These are phyloP conservation scores for Oryza meridionalis DNA, from an alignment of 176 grass and related monocot species.

Conservation along the genomic window DNA sequence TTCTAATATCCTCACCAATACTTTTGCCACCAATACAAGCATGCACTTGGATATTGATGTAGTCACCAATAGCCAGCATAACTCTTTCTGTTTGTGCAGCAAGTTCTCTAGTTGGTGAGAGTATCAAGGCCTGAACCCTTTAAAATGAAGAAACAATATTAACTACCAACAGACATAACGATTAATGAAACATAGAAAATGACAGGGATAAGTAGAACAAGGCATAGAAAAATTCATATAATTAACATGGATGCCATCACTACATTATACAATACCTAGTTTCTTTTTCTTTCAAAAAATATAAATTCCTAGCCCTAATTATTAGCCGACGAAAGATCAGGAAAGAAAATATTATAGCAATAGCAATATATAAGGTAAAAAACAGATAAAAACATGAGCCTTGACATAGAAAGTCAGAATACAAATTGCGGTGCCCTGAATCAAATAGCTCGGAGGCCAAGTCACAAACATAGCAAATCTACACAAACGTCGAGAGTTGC, in stretches of 20 bases:
- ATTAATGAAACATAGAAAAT: not conserved
- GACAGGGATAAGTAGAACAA: not conserved
- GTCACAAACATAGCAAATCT: not conserved
- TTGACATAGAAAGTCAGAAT: not conserved
- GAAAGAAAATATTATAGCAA: not conserved
- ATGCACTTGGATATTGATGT: conserved; percentile 77
- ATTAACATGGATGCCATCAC: not conserved
- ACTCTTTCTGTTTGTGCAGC: conserved; percentile 85
- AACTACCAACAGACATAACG: not conserved
- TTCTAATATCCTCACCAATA: conserved; percentile 85
- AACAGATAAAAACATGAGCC: not conserved
- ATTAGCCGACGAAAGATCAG: not conserved
- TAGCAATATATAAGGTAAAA: not conserved
- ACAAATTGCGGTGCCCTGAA: not conserved
- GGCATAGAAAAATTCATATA: not conserved
- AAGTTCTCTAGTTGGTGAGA: conserved; percentile 90
- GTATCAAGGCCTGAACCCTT: conserved; percentile 86
- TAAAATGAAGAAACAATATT: conserved; percentile 11
- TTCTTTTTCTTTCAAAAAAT: not conserved
- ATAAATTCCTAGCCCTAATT: not conserved
- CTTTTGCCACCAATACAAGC: conserved; percentile 86
- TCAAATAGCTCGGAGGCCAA: not conserved
- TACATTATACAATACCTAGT: not conserved
- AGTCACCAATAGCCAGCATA: conserved; percentile 72
- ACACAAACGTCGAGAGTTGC: not conserved